These are phyloP conservation scores for Lactarius quietus DNA, from an alignment of 768 basidiomycete species.

Conservation along the genomic window DNA sequence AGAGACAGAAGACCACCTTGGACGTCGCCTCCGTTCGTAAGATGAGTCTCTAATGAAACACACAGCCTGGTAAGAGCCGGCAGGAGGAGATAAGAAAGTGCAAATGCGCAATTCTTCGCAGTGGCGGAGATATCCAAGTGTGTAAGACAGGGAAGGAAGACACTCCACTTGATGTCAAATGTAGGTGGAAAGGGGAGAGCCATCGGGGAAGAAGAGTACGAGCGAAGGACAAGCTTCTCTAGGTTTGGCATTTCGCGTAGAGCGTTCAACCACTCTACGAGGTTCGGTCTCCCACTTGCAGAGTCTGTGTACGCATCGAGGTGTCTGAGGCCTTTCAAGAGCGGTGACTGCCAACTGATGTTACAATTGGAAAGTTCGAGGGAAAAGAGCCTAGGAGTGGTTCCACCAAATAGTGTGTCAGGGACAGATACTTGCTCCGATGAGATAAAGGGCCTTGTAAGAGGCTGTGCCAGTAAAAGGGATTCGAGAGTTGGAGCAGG, in stretches of 20 bases:
- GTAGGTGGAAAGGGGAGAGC: no score
- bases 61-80: constrained; percentile 3
- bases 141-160: no score
- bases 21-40: background rate
- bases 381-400: constrained; percentile 2
- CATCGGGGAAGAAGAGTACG: no score
- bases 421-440: background rate
- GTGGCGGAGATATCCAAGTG: background rate
- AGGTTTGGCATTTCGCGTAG: no score
- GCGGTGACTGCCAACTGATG: constrained; percentile 9
- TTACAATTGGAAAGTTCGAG: background rate
- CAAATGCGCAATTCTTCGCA: constrained; percentile 4
- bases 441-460: no score
- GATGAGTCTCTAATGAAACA: background rate
- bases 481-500: background rate
- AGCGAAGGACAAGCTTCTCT: no score
- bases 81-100: constrained; percentile 6
- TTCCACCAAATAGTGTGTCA: background rate
- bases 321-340: background rate
- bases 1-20: no score
- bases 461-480: background rate
- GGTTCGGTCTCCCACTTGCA: background rate
- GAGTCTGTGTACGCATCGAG: background rate
- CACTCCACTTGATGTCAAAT: no score
- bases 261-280: no score